Evolutionary conservation across 2,329 filamentous ascomycete species (phyloP).

Genomic region (Apiospora marii): DNA sequence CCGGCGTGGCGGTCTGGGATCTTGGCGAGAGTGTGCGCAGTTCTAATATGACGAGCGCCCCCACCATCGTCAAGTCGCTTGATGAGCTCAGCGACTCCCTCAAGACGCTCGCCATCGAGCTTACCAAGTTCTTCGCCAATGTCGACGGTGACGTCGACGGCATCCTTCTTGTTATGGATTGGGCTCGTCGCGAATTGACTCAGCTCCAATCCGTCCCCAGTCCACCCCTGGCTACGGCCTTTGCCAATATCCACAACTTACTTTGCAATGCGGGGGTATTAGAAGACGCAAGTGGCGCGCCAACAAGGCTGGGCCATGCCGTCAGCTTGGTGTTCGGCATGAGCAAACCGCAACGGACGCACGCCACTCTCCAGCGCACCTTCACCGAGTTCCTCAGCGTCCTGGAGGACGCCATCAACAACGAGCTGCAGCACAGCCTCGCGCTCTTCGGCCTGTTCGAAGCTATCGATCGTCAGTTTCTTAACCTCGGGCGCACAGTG

Average conservation of each 20-base stretch:
- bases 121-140: slow-evolving; percentile 91
- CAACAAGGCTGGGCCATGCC: slow-evolving; percentile 73
- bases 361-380: slow-evolving; percentile 81
- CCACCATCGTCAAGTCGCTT: slow-evolving; percentile 84
- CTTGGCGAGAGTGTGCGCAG: slow-evolving; percentile 87
- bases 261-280: slow-evolving; percentile 71
- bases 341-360: slow-evolving; percentile 82
- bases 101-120: slow-evolving; percentile 82
- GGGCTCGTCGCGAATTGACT: slow-evolving; percentile 85
- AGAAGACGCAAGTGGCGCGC: slow-evolving; percentile 60
- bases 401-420: slow-evolving; percentile 87
- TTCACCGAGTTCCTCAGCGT: slow-evolving; percentile 88
- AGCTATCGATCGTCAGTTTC: slow-evolving; percentile 87
- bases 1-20: slow-evolving; percentile 93
- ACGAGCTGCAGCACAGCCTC: slow-evolving; percentile 81
- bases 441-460: slow-evolving; percentile 90
- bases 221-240: slow-evolving; percentile 72
- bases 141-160: slow-evolving; percentile 93
- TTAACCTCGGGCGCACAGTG: slow-evolving; percentile 85
- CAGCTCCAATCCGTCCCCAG: slow-evolving; percentile 69
- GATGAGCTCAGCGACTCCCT: slow-evolving; percentile 87
- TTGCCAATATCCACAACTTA: slow-evolving; percentile 84
- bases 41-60: slow-evolving; percentile 90
- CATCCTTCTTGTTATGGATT: slow-evolving; percentile 95
- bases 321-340: slow-evolving; percentile 80